These are phyloP conservation scores for Emmonsiellopsis sp. DNA, from an alignment of 2,329 filamentous ascomycete species.

Conservation along the genomic window DNA sequence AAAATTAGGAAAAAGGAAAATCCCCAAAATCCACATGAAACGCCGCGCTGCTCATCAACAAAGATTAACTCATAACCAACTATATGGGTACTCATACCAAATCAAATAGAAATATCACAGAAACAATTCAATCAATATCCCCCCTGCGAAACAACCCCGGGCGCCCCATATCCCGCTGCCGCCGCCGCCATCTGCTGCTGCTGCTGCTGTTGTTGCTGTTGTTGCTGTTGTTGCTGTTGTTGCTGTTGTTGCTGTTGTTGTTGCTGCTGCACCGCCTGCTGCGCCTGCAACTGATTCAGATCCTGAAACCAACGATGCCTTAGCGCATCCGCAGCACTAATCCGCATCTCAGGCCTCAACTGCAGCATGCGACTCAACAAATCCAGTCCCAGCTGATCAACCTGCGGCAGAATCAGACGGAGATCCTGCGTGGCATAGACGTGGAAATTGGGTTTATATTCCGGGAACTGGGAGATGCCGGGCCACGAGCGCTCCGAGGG, in stretches of 20 bases:
- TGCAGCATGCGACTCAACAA: constrained; percentile 86
- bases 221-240: constrained; percentile 21
- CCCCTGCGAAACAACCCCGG: constrained; percentile 23
- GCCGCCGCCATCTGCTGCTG: constrained; percentile 24
- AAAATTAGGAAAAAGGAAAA: neutral
- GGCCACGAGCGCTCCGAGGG: constrained; percentile 94
- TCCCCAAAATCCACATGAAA: neutral
- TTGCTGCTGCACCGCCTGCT: constrained; percentile 32
- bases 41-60: no score
- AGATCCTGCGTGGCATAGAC: constrained; percentile 91
- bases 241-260: constrained; percentile 24
- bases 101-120: neutral
- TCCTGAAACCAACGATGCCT: constrained; percentile 86
- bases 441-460: constrained; percentile 93
- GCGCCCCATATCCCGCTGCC: constrained; percentile 26
- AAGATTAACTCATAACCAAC: no score
- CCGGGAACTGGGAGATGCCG: constrained; percentile 87
- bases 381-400: constrained; percentile 80
- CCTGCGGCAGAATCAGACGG: constrained; percentile 75
- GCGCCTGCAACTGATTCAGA: constrained; percentile 45
- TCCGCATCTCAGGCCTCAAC: constrained; percentile 79
- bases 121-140: constrained; percentile 7
- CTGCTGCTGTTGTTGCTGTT: no score
- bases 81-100: no score
- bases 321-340: constrained; percentile 78